Evolutionary conservation across 495 filamentous ascomycete species (phyloP), one percentile per base, ranked within the genome.

Genomic region (Diplogelasinospora grovesii): DNA sequence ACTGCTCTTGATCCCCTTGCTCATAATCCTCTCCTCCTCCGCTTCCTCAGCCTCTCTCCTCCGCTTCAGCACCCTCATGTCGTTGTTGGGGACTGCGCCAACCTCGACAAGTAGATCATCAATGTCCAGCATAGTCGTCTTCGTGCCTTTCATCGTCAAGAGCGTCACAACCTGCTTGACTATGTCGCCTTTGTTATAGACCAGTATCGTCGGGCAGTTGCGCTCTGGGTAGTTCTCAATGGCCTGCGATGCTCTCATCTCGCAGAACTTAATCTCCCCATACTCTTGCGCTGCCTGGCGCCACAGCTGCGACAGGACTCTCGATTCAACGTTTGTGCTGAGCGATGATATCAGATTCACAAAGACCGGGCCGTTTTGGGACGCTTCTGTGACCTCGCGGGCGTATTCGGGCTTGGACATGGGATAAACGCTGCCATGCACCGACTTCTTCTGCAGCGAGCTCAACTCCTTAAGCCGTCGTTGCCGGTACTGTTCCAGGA

Each of bases 211-310:
- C 7, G 92, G 92, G 34, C 87, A 93, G 54, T 96, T 97, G 37
- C 74, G 73, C 56, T 97, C 93, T 11, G 92, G 92, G 59, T 97
- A 99, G 15, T 83, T 83, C 64, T 97, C 92, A 53, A 99, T 95
- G 42, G 92, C 95, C 75, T 94, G 81, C 54, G 89, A 82, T 2
- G 79, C 92, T 49, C 80, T 73, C 31, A 99, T 97, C 64, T 99
- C 87, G 59, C 89, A 96, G 67, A 99, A 99, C 64, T 99, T 99
- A 56, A 97, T 63, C 43, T 99, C 89, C 21, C 86, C 86, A 54
- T 82, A 97, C 54, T 86, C 86, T 40, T 60, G 62, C 11, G 92
- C 92, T 43, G 89, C 66, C 54, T 85, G 75, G 15, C 83, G 71
- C 90, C 92, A 99, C n/a, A 96, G 68, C 53, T 92, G 80, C 10